Percentiles rank a stretch among this genome's conserved stretches.
Evolutionary conservation across 2,329 filamentous ascomycete genomes (phyloP).

Genomic region (Arthroderma sp.): DNA sequence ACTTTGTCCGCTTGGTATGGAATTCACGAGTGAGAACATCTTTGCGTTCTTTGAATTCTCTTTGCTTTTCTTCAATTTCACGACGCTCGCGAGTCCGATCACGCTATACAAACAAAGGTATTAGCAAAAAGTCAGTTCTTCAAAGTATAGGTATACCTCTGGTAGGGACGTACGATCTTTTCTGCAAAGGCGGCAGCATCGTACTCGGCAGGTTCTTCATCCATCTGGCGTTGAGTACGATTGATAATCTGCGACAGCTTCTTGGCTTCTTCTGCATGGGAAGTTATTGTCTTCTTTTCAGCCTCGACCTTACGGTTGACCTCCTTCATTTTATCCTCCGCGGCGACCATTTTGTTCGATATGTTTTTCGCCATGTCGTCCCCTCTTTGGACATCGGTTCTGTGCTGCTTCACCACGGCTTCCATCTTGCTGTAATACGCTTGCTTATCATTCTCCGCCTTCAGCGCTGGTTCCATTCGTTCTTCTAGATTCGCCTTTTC

Average conservation of each 20-base stretch:
- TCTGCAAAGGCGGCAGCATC: conserved; percentile 58
- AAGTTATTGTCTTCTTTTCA: conserved; percentile 37
- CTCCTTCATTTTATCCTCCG: conserved; percentile 24
- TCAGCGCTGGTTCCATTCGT: conserved; percentile 52
- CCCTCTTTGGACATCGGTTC: conserved; percentile 39
- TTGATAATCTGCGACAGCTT: conserved; percentile 46
- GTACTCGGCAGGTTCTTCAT: conserved; percentile 52
- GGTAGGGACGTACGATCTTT: conserved; percentile 47
- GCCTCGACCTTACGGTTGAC: conserved; percentile 33
- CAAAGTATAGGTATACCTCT: background rate
- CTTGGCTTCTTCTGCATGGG: conserved; percentile 40
- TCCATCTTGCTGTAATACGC: conserved; percentile 47
- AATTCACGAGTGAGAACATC: conserved; percentile 17
- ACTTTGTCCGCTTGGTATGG: conserved; percentile 7
- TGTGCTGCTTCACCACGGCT: conserved; percentile 42
- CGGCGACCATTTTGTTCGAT: conserved; percentile 30
- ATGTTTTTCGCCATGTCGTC: conserved; percentile 36
- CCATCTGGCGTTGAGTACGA: conserved; percentile 48
- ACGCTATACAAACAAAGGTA: conserved; percentile 31
- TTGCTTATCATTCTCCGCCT: conserved; percentile 56
- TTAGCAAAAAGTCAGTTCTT: background rate
- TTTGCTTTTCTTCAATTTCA: conserved; percentile 28
- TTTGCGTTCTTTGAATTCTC: conserved; percentile 27
- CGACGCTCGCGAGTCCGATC: conserved; percentile 35
- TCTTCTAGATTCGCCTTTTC: conserved; percentile 49